Base-by-base conservation (phyloP, 2,329 filamentous ascomycete species). In the Pseudogymnoascus sp. region DNA sequence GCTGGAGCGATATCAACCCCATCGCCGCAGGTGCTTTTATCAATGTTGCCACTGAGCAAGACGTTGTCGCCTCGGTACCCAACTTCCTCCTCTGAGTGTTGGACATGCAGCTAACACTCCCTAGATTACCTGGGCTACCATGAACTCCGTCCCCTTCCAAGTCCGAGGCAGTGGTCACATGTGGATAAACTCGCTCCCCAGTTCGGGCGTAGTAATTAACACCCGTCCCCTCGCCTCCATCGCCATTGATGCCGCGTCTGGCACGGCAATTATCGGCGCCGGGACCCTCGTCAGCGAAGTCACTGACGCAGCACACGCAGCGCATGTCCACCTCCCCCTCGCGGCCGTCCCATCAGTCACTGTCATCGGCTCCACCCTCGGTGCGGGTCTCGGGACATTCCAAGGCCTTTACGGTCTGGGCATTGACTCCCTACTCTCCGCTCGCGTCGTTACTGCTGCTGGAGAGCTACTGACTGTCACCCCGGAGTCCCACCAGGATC, bases 351-450 rank as follows among this genome's bases (percentile, higher is more conserved):
- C 23, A 1, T 56, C 50, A 3, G 31, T 18, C 18, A 64, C 65
- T 37, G 53, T 70, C 11, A 65, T 67, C 1, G 70, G 68, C 0
- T 53, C 69, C 11, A 66, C 65, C 3, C 62, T 70, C 11, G 67
- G 68, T 12, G 67, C 68, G 1, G 67, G 68, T 4, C 84, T 83
- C 67, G 83, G 85, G 1, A 79, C 80, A 71, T 73, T 87, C 14
- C 80, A 77, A 25, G 80, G 82, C 0, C 38, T 61, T 31, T 62
- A 70, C 16, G 68, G 70, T 3, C 61, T 70, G 4, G 66, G 65
- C 1, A 66, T 69, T 23, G 69, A 69, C 50, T 70, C 68, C 42
- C 62, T 71, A 1, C 40, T 69, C 4, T 63, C 65, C 4, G 64
- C 65, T 10, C 53, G 67, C 14, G 40, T 67, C 5, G 66, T 70